These are phyloP conservation scores for Secale cereale DNA, from an alignment of 176 grass and related monocot species.

Conservation along the genomic window DNA sequence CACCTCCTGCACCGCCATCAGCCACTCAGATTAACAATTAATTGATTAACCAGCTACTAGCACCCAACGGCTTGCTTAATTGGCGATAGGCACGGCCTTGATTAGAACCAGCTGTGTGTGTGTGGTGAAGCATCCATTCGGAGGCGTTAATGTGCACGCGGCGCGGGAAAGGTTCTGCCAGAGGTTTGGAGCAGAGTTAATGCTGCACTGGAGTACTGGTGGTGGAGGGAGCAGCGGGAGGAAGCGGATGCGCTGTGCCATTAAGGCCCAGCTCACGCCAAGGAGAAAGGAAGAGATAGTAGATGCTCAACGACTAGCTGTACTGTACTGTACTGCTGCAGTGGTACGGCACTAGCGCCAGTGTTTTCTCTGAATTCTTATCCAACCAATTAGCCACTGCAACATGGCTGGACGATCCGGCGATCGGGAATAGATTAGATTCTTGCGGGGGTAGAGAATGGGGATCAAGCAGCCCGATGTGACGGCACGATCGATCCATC, in stretches of 20 bases:
- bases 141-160: constrained; percentile 31
- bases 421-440: not conserved
- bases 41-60: not conserved
- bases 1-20: constrained; percentile 39
- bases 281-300: not conserved
- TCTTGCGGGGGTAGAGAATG: too few relatives aligned
- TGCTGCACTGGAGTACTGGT: not conserved
- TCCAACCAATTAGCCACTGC: not conserved
- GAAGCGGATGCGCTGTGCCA: constrained; percentile 50
- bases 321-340: not conserved
- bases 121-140: not conserved
- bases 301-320: not conserved
- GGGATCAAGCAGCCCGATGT: not conserved
- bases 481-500: not conserved
- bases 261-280: constrained; percentile 39
- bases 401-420: not conserved
- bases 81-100: not conserved
- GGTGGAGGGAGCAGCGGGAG: not conserved
- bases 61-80: not conserved
- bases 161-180: not conserved
- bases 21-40: not conserved
- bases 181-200: not conserved
- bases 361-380: not conserved
- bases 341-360: not conserved
- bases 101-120: not conserved